These are phyloP conservation scores for Musa schizocarpa DNA, from an alignment of 176 grass and related monocot genomes.

Conservation along the genomic window DNA sequence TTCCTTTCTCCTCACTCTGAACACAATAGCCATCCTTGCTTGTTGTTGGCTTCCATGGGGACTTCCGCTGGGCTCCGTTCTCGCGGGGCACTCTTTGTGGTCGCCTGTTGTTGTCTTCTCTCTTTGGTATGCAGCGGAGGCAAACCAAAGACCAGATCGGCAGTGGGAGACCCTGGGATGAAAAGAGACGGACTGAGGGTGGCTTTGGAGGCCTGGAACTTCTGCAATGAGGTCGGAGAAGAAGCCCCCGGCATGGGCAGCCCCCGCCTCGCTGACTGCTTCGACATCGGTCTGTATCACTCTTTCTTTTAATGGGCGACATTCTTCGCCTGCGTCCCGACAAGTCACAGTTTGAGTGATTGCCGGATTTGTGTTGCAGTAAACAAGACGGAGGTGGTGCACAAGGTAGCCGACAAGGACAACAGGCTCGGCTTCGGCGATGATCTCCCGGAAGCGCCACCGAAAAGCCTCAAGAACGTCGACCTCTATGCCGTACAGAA, in stretches of 20 bases:
- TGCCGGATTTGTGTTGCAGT: constrained; percentile 21
- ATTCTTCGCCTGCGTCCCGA: neutral
- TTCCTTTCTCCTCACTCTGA: no score
- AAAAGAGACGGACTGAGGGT: constrained; percentile 61
- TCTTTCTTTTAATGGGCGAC: neutral
- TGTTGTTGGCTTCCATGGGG: neutral
- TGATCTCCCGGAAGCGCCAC: constrained; percentile 19
- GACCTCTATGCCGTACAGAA: constrained; percentile 59
- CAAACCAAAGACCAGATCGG: constrained; percentile 31
- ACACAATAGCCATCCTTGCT: no score
- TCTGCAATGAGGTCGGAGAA: constrained; percentile 86
- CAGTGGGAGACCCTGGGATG: constrained; percentile 81
- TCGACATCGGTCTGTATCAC: constrained; percentile 42
- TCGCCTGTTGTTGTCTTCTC: neutral
- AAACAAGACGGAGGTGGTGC: constrained; percentile 27
- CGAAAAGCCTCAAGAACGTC: constrained; percentile 19
- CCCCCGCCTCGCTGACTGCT: constrained; percentile 86
- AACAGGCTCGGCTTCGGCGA: constrained; percentile 49
- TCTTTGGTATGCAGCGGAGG: neutral
- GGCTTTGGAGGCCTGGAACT: constrained; percentile 89
- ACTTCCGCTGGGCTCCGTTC: neutral
- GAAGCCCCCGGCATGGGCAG: constrained; percentile 80
- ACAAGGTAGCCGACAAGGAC: constrained; percentile 55
- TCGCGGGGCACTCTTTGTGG: neutral
- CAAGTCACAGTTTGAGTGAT: no score